Conservation (phyloP, 164 flowering plant species). For the Hamamelis virginiana region DNA sequence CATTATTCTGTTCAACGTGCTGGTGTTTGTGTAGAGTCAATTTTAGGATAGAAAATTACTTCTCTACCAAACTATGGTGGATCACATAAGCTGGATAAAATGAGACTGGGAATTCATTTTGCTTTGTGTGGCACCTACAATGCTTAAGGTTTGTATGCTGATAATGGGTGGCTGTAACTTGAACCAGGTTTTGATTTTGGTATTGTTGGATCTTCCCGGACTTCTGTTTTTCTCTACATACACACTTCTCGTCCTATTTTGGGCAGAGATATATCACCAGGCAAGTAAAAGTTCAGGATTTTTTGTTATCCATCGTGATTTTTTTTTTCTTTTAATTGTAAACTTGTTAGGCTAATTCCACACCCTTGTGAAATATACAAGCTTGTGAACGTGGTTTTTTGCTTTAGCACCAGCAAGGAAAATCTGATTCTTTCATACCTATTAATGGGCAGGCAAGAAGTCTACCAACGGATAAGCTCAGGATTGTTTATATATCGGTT, state of each 20-base stretch:
- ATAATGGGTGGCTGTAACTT: slow-evolving; percentile 13
- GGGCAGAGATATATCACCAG: slow-evolving; percentile 99
- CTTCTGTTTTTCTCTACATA: slow-evolving; percentile 90
- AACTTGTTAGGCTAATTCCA: too few species aligned
- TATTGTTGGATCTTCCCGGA: slow-evolving; percentile 82
- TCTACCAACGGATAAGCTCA: slow-evolving; percentile 81
- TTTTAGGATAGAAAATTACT: neutral
- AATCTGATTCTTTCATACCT: neutral
- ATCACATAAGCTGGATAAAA: neutral
- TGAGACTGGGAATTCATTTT: neutral
- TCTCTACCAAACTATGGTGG: neutral
- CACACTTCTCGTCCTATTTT: slow-evolving; percentile 90
- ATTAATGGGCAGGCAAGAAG: slow-evolving; percentile 71
- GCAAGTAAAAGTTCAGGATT: slow-evolving; percentile 34
- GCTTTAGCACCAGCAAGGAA: neutral
- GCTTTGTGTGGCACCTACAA: neutral
- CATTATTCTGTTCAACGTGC: neutral
- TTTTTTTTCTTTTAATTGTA: slow-evolving; percentile 5
- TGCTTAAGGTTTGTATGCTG: slow-evolving; percentile 12
- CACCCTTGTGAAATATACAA: too few species aligned
- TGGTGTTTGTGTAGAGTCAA: neutral
- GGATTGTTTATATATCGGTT: slow-evolving; percentile 56
- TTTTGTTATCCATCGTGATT: neutral
- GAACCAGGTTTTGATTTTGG: slow-evolving; percentile 61
- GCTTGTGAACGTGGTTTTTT: neutral